These are phyloP conservation scores for Galeopsis tetrahit DNA, from an alignment of 257 asterid species.

Conservation along the genomic window DNA sequence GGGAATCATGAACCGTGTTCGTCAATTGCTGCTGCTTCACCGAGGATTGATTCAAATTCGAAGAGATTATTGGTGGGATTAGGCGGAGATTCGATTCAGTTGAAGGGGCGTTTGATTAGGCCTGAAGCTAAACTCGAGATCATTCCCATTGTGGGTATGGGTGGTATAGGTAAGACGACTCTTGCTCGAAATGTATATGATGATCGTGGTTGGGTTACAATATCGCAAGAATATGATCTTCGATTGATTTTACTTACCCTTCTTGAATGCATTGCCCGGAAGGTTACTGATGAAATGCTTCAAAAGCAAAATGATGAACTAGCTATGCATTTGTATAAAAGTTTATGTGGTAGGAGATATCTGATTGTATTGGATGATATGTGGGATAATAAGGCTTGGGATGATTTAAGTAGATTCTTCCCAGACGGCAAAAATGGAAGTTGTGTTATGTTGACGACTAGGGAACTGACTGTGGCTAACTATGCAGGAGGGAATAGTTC, in stretches of 20 bases:
- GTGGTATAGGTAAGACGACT: too few relatives aligned
- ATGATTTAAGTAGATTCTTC: background rate
- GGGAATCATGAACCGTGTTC: too few relatives aligned
- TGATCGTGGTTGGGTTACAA: background rate
- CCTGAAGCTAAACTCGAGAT: too few relatives aligned
- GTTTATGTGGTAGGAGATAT: constrained; percentile 20
- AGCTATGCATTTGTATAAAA: constrained; percentile 7
- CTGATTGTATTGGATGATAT: constrained; percentile 28
- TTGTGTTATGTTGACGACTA: constrained; percentile 27
- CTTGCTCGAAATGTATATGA: too few relatives aligned
- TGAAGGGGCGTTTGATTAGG: too few relatives aligned
- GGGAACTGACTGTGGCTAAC: constrained; percentile 19
- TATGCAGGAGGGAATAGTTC: background rate
- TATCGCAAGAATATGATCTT: background rate
- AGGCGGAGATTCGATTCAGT: too few relatives aligned
- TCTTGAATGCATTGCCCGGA: constrained; percentile 3
- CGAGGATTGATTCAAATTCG: too few relatives aligned
- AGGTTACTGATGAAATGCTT: background rate
- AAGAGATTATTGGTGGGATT: too few relatives aligned
- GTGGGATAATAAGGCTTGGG: constrained; percentile 25
- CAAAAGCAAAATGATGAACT: background rate
- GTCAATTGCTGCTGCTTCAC: too few relatives aligned
- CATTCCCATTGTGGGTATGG: too few relatives aligned
- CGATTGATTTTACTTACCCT: constrained; percentile 14
- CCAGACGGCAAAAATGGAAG: constrained; percentile 23